Base-by-base conservation (phyloP, 352 stramenopile species). In the Phytophthora constricta region DNA sequence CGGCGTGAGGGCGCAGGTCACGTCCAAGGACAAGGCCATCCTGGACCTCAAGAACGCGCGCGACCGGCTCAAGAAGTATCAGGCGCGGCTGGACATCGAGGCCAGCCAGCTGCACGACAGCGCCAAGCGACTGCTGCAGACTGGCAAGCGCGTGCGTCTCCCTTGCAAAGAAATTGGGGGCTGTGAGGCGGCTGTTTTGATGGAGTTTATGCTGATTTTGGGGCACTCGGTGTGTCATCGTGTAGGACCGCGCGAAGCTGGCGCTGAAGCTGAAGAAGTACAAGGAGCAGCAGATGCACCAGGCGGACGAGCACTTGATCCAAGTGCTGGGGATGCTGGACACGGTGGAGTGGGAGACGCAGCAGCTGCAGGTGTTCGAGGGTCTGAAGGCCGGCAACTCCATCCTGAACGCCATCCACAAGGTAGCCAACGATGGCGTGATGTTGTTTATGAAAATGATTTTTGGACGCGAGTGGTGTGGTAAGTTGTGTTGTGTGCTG, bases 21-120 rank as follows among this genome's bases (percentile, higher is more conserved):
- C 89, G 37, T 92, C 81, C 37, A 96, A 97, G 71, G 90, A 97
- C 72, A 93, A 93, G 65, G 90, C 89, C 17, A 66, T 96, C 8
- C 76, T 97, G 13, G 88, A 96, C 62, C 87, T 97, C 41, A 97
- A 97, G 74, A 95, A 95, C 46, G 87, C 90, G n/a, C 84, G 90
- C 20, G 90, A 97, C 58, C 77, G 87, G 9, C 81, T 96, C 3
- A 84, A 86, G 55, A 94, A 91, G 76, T 95, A 95, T 65, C 87
- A 96, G 61, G 70, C 75, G 57, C 82, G 87, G 39, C 80, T 96
- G 20, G 88, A 96, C 58, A 72, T 90, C 27, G 90, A 97, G 61
- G 84, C 82, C 28, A 84, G 85, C 22, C 84, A 95, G 63, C 77
- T 96, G 37, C 80, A 92, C 39, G 77, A 88, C 28, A 95, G 87